Conservation (phyloP, 495 filamentous ascomycete species). For the Tuber microsphaerosporum region DNA sequence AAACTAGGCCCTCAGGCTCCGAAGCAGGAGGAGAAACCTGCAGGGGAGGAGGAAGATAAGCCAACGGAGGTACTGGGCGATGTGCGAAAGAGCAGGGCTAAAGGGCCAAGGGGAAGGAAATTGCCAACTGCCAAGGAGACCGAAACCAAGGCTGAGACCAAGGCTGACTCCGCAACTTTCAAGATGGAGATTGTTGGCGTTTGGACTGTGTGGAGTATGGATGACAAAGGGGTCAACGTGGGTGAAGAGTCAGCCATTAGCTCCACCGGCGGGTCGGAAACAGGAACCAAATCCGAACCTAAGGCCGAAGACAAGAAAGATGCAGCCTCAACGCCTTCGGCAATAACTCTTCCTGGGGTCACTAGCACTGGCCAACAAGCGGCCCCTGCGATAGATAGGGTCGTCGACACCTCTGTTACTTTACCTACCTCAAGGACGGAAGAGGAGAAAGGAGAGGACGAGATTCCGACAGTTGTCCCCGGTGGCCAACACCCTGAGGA, state of each 20-base stretch:
- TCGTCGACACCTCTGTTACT: not conserved
- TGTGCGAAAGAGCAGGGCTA: constrained; percentile 80
- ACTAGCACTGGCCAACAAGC: constrained; percentile 16
- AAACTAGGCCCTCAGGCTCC: constrained; percentile 69
- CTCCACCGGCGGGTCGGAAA: not conserved
- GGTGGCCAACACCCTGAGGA: constrained; percentile 27
- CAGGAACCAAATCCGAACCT: not conserved
- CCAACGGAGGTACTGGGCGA: constrained; percentile 75
- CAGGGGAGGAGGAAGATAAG: constrained; percentile 51
- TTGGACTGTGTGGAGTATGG: constrained; percentile 36
- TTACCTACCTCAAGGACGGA: not conserved
- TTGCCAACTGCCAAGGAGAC: constrained; percentile 25
- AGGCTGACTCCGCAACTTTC: not conserved
- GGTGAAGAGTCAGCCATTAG: not conserved
- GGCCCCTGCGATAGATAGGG: not conserved
- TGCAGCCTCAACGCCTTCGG: constrained; percentile 1
- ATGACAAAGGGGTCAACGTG: constrained; percentile 18
- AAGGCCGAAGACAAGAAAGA: constrained; percentile 5
- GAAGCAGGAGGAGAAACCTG: constrained; percentile 56
- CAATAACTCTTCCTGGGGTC: constrained; percentile 21
- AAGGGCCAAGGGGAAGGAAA: constrained; percentile 70
- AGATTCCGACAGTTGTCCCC: constrained; percentile 11
- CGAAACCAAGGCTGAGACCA: constrained; percentile 1
- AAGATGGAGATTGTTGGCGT: constrained; percentile 25
- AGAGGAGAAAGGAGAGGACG: constrained; percentile 16